Evolutionary conservation across 768 basidiomycete genomes (phyloP).

Genomic region (Lentinula sp.): DNA sequence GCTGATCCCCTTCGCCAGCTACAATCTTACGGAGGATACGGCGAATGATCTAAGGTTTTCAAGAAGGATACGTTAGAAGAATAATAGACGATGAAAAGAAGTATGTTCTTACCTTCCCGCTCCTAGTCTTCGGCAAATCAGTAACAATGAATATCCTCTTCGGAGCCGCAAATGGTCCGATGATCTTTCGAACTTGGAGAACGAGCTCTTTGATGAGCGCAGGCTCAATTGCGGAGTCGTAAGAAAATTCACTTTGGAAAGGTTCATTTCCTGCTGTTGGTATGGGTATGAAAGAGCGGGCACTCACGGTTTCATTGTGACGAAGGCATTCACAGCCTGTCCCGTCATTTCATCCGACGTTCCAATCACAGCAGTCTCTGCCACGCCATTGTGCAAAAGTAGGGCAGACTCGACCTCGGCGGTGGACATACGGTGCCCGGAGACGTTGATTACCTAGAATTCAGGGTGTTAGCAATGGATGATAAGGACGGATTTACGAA

Average conservation of each 20-base stretch:
- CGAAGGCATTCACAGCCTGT: conserved; percentile 92
- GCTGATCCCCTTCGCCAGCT: conserved; percentile 88
- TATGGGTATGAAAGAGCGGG: neutral
- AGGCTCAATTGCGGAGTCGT: conserved; percentile 63
- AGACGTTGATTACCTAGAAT: conserved; percentile 94
- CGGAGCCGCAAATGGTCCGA: conserved; percentile 95
- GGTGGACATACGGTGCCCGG: conserved; percentile 93
- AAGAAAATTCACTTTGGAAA: conserved; percentile 64
- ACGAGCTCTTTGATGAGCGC: conserved; percentile 80
- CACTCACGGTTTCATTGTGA: conserved; percentile 87
- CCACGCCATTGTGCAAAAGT: conserved; percentile 91
- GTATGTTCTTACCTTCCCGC: conserved; percentile 66
- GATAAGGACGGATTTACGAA: conserved; percentile 4
- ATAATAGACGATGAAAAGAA: neutral
- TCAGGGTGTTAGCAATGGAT: neutral
- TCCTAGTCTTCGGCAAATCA: conserved; percentile 92
- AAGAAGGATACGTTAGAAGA: too few species aligned
- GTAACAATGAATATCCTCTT: conserved; percentile 83
- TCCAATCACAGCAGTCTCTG: conserved; percentile 93
- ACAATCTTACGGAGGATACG: conserved; percentile 96
- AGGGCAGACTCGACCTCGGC: conserved; percentile 98
- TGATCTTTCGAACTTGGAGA: conserved; percentile 94
- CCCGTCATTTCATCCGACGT: conserved; percentile 84
- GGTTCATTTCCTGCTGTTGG: neutral
- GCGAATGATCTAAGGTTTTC: conserved; percentile 80